A percentile compares a stretch with the other conserved stretches of the same genome.
Evolutionary conservation across 2,329 filamentous ascomycete species (phyloP).

Genomic region (Botrytis medusae): DNA sequence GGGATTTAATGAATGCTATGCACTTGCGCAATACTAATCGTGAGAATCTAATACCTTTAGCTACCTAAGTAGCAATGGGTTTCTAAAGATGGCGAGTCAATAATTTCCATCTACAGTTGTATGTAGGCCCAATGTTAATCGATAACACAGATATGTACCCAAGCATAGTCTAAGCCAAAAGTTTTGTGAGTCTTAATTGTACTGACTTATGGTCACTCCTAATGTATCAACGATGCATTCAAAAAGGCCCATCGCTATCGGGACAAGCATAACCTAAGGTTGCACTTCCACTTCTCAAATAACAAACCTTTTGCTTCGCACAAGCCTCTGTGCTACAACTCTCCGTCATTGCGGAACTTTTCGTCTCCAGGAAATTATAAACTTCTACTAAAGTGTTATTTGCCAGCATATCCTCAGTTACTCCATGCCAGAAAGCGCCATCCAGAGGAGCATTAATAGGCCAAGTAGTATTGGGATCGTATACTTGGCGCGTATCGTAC

Average conservation of each 20-base stretch:
- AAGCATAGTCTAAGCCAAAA: not conserved
- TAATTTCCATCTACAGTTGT: not conserved
- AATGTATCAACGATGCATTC: not conserved
- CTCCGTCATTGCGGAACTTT: slow-evolving; percentile 28
- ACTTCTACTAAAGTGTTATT: slow-evolving; percentile 32
- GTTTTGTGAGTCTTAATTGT: not conserved
- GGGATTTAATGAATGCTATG: not conserved
- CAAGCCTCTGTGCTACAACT: slow-evolving; percentile 30
- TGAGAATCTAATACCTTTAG: not conserved
- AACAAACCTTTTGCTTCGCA: slow-evolving; percentile 37
- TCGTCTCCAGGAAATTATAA: slow-evolving; percentile 36
- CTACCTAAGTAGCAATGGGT: not conserved
- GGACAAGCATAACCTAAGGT: slow-evolving; percentile 29
- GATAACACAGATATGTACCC: not conserved
- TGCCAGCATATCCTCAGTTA: slow-evolving; percentile 35
- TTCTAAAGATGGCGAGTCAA: not conserved
- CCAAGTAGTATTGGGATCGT: slow-evolving; percentile 31
- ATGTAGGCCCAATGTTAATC: not conserved
- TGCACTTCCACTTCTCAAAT: slow-evolving; percentile 35
- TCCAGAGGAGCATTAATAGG: slow-evolving; percentile 34
- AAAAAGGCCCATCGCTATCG: not conserved
- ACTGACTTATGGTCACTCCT: not conserved
- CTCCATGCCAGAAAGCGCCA: slow-evolving; percentile 37
- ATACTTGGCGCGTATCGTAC: slow-evolving; percentile 34
- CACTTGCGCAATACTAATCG: not conserved